Conservation (phyloP, 257 asterid genomes). For the Primulina eburnea region DNA sequence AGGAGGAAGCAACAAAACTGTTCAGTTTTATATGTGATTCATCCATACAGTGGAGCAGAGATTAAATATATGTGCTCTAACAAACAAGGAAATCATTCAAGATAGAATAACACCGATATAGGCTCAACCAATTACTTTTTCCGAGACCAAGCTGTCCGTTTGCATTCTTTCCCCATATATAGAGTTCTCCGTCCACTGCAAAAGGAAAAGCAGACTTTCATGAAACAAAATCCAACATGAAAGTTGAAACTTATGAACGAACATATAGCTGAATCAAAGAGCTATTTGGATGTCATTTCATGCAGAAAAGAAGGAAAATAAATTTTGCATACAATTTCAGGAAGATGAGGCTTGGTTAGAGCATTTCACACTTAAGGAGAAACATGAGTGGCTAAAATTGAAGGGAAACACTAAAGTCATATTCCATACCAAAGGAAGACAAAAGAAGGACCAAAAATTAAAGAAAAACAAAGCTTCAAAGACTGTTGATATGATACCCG, state of each 20-base stretch:
- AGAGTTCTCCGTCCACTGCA: conserved; percentile 90
- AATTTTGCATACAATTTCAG: conserved; percentile 1
- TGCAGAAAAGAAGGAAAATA: neutral
- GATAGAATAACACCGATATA: conserved; percentile 16
- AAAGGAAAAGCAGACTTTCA: conserved; percentile 19
- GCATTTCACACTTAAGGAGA: neutral
- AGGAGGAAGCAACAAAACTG: neutral
- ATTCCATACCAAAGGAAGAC: neutral
- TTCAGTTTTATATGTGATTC: neutral
- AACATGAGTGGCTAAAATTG: neutral
- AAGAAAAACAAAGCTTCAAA: neutral
- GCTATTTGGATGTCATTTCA: neutral
- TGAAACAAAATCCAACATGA: conserved; percentile 23
- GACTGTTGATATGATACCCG: conserved; percentile 48
- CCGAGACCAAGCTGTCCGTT: conserved; percentile 97
- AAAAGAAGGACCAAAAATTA: neutral
- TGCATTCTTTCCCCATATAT: conserved; percentile 90
- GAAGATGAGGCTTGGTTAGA: neutral
- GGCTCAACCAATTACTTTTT: conserved; percentile 56
- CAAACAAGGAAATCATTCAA: conserved; percentile 16
- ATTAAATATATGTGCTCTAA: neutral
- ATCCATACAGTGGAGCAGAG: neutral
- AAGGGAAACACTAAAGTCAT: neutral
- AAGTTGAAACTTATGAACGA: conserved; percentile 14
- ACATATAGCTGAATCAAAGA: conserved; percentile 13